Evolutionary conservation across 805 yeast species (phyloP).

Genomic region (Teunomyces stri): DNA sequence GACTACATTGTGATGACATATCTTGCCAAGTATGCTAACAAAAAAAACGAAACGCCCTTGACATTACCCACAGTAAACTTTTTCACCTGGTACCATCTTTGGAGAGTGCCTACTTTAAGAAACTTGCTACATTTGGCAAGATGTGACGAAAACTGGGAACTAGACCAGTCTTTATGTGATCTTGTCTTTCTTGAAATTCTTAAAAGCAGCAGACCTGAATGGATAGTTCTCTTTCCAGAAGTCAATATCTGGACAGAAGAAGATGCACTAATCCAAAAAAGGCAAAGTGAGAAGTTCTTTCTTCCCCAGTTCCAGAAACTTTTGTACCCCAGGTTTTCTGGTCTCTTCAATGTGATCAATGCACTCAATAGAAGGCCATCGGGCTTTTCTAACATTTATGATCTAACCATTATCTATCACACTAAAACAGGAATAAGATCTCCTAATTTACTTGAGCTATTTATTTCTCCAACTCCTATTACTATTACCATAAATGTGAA

Average conservation of each 20-base stretch:
- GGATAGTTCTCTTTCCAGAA: constrained; percentile 83
- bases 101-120: constrained; percentile 58
- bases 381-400: constrained; percentile 49
- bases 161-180: constrained; percentile 37
- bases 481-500: constrained; percentile 47
- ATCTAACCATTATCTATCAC: constrained; percentile 50
- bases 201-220: constrained; percentile 43
- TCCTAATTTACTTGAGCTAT: constrained; percentile 33
- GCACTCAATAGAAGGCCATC: constrained; percentile 30
- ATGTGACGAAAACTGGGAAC: constrained; percentile 71
- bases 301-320: constrained; percentile 60
- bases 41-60: constrained; percentile 13
- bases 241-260: constrained; percentile 65
- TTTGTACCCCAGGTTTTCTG: constrained; percentile 75
- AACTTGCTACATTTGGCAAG: constrained; percentile 47
- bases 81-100: constrained; percentile 67
- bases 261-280: constrained; percentile 48
- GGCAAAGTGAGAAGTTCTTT: constrained; percentile 53
- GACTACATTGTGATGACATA: constrained; percentile 59
- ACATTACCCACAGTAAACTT: constrained; percentile 49
- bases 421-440: constrained; percentile 5
- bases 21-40: constrained; percentile 32
- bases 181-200: constrained; percentile 35
- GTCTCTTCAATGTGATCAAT: constrained; percentile 49
- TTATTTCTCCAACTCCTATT: constrained; percentile 27